Percentiles rank a stretch among this genome's conserved stretches.
Evolutionary conservation across 2,329 filamentous ascomycete genomes (phyloP).

Genomic region (Sordariomycetes sp.): DNA sequence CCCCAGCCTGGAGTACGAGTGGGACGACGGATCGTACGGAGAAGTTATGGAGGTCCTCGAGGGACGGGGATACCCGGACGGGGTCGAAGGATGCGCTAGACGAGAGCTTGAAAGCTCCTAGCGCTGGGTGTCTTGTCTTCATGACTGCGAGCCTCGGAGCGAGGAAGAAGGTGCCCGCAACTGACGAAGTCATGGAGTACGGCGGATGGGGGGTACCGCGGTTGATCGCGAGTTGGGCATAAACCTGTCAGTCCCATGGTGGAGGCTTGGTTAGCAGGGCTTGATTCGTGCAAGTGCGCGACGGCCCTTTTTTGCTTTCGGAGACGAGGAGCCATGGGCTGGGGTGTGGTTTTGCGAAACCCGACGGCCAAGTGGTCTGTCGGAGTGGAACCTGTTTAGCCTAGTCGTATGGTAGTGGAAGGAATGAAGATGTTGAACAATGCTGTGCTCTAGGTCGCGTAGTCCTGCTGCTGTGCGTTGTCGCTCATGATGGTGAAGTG

Average conservation of each 20-base stretch:
- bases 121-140: background rate
- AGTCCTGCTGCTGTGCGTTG: background rate
- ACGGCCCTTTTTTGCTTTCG: background rate
- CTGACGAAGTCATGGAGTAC: background rate
- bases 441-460: background rate
- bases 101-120: background rate
- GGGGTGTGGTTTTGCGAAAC: background rate
- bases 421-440: background rate
- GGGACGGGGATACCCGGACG: background rate
- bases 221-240: background rate
- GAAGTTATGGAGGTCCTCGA: background rate
- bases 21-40: background rate
- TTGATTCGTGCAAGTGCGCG: background rate
- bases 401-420: background rate
- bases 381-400: background rate
- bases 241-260: background rate
- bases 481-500: background rate
- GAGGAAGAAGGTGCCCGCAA: background rate
- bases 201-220: background rate
- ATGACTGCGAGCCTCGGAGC: background rate
- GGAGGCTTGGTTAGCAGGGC: background rate
- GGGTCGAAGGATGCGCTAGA: background rate
- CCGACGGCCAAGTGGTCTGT: background rate
- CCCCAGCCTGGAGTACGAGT: conserved; percentile 34
- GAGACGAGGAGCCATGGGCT: background rate